Evolutionary conservation across 768 basidiomycete genomes (phyloP).

Genomic region (Gymnopilus junonius): DNA sequence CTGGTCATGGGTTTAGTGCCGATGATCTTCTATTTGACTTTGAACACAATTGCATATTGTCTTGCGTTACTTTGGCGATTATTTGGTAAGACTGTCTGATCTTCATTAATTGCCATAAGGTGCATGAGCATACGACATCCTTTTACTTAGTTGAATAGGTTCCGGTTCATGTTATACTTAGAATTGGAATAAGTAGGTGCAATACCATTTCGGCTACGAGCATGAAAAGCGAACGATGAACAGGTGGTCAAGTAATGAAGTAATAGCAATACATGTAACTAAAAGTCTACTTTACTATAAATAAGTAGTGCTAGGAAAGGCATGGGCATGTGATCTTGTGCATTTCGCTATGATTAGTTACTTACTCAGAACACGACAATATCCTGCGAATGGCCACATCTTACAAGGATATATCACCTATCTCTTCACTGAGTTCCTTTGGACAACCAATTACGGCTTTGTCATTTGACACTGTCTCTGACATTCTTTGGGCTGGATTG

Average conservation of each 20-base stretch:
- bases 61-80: conserved; percentile 16
- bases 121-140: no score
- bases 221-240: no score
- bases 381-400: conserved; percentile 18
- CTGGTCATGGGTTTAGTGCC: conserved; percentile 61
- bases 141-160: background rate
- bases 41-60: conserved; percentile 7
- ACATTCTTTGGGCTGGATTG: conserved; percentile 86
- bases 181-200: no score
- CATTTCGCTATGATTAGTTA: no score
- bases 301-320: no score
- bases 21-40: conserved; percentile 46
- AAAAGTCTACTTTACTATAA: no score
- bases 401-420: conserved; percentile 27
- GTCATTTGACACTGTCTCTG: conserved; percentile 89
- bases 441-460: conserved; percentile 71
- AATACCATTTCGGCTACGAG: no score
- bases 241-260: no score
- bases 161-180: no score
- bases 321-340: no score
- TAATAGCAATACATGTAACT: no score
- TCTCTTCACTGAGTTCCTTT: conserved; percentile 30
- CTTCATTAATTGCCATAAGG: background rate
- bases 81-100: background rate
- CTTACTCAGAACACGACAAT: background rate